Evolutionary conservation across 495 filamentous ascomycete genomes (phyloP).

Genomic region (Symbiotaphrina buchneri): DNA sequence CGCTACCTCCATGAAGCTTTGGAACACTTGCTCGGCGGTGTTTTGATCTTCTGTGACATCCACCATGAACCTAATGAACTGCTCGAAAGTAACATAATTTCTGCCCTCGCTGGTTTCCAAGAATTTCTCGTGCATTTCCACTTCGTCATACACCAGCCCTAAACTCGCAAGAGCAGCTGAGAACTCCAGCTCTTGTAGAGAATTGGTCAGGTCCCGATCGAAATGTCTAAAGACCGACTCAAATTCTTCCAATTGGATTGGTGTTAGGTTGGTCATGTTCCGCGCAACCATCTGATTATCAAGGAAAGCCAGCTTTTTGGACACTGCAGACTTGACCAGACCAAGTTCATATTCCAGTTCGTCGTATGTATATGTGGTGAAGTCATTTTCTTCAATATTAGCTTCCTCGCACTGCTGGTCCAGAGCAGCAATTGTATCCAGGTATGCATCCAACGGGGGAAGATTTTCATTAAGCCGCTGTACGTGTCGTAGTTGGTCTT

Average conservation of each 20-base stretch:
- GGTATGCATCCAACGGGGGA: conserved; percentile 67
- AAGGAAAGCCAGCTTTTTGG: conserved; percentile 86
- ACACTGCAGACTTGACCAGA: conserved; percentile 71
- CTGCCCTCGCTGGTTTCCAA: conserved; percentile 50
- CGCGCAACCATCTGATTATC: conserved; percentile 95
- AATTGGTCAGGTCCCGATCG: conserved; percentile 79
- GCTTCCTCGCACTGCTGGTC: conserved; percentile 83
- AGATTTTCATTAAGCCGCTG: conserved; percentile 58
- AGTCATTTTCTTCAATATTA: conserved; percentile 98
- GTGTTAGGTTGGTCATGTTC: conserved; percentile 96
- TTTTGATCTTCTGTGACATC: conserved; percentile 97
- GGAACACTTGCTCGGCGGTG: conserved; percentile 92
- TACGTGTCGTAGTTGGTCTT: conserved; percentile 79
- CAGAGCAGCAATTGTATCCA: conserved; percentile 58
- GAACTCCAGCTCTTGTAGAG: conserved; percentile 85
- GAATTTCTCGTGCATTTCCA: conserved; percentile 91
- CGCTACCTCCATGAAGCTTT: conserved; percentile 88
- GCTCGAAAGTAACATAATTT: conserved; percentile 78
- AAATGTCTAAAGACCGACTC: conserved; percentile 96
- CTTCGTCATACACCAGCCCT: conserved; percentile 81
- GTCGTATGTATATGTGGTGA: conserved; percentile 92
- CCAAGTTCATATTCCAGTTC: conserved; percentile 87
- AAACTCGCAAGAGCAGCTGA: conserved; percentile 82
- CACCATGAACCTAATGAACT: conserved; percentile 98
- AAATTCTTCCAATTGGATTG: conserved; percentile 94